A percentile compares a stretch with the other conserved stretches of the same genome.
phyloP scores from a whole-genome alignment of 192 early-diverging fungal genomes.

The Mortierella alpina region DNA sequence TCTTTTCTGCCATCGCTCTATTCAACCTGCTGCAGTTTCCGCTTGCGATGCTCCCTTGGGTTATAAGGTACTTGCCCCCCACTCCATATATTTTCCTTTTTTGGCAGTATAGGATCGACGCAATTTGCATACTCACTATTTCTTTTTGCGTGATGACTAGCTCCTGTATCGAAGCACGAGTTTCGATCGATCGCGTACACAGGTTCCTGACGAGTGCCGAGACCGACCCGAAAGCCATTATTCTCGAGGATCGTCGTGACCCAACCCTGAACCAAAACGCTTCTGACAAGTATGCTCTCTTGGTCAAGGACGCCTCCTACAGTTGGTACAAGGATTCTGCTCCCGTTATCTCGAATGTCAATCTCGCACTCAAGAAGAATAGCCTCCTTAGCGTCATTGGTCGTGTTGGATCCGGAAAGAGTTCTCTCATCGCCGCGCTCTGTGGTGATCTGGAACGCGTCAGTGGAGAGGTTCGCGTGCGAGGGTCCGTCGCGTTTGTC shows the following conservation, averaged over 20 bases:
- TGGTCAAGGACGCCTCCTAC: slow-evolving; percentile 13
- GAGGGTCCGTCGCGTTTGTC: slow-evolving; percentile 72
- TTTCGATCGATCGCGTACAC: slow-evolving; percentile 81
- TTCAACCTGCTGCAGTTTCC: slow-evolving; percentile 97
- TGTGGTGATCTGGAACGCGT: slow-evolving; percentile 88
- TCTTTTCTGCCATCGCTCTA: slow-evolving; percentile 89
- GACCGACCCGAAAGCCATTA: slow-evolving; percentile 49
- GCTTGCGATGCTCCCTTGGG: slow-evolving; percentile 82
- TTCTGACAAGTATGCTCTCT: slow-evolving; percentile 10
- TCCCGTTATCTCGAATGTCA: slow-evolving; percentile 9
- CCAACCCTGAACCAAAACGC: neutral
- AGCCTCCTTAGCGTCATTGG: slow-evolving; percentile 10
- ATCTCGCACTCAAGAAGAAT: slow-evolving; percentile 6
- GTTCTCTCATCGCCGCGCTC: slow-evolving; percentile 56
- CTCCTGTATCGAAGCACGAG: slow-evolving; percentile 77
- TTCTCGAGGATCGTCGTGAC: slow-evolving; percentile 11
- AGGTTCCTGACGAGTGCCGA: slow-evolving; percentile 82
- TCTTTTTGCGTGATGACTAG: neutral
- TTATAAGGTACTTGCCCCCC: slow-evolving; percentile 69
- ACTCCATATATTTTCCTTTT: slow-evolving; percentile 15
- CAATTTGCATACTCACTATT: neutral
- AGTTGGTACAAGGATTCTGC: slow-evolving; percentile 14
- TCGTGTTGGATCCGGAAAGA: slow-evolving; percentile 58
- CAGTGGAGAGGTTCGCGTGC: slow-evolving; percentile 68
- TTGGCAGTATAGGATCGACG: neutral